phyloP scores from a whole-genome alignment of 1,139 yeast species.

The Candida buenavistaensis region DNA sequence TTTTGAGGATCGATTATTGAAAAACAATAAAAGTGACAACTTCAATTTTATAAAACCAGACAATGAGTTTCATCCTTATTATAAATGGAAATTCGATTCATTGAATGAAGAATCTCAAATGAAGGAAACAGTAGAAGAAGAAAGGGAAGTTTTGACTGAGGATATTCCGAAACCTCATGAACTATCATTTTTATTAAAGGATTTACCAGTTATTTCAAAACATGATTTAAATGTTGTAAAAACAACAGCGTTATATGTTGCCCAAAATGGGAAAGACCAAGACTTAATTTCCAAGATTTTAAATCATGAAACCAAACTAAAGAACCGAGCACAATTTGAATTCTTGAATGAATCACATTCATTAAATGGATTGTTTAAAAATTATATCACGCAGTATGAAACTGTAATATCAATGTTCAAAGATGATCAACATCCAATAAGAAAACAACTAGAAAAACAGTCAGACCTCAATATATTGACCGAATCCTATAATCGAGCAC shows the following conservation, averaged over 20 bases:
- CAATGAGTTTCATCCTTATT: conserved; percentile 60
- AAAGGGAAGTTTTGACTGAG: neutral
- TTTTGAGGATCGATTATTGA: conserved; percentile 62
- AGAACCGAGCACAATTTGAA: conserved; percentile 59
- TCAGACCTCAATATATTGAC: too few species aligned
- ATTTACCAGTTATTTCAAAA: conserved; percentile 57
- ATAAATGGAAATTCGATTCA: conserved; percentile 35
- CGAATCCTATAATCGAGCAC: conserved; percentile 59
- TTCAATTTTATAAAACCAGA: conserved; percentile 60
- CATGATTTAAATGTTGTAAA: conserved; percentile 71
- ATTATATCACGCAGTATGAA: conserved; percentile 58
- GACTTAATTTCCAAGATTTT: conserved; percentile 29
- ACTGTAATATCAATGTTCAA: conserved; percentile 27
- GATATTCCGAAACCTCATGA: conserved; percentile 18
- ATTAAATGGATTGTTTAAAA: conserved; percentile 51
- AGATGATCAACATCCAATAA: conserved; percentile 4
- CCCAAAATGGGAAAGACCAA: conserved; percentile 52
- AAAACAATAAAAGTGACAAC: conserved; percentile 49
- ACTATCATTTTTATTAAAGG: conserved; percentile 44
- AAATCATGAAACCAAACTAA: conserved; percentile 36
- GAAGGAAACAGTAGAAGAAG: neutral
- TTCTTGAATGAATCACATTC: conserved; percentile 67
- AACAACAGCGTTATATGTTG: conserved; percentile 69
- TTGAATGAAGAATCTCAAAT: neutral
- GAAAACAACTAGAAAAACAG: too few species aligned